Base-by-base conservation (phyloP, 2,329 filamentous ascomycete species). In the Diaporthe helianthi region DNA sequence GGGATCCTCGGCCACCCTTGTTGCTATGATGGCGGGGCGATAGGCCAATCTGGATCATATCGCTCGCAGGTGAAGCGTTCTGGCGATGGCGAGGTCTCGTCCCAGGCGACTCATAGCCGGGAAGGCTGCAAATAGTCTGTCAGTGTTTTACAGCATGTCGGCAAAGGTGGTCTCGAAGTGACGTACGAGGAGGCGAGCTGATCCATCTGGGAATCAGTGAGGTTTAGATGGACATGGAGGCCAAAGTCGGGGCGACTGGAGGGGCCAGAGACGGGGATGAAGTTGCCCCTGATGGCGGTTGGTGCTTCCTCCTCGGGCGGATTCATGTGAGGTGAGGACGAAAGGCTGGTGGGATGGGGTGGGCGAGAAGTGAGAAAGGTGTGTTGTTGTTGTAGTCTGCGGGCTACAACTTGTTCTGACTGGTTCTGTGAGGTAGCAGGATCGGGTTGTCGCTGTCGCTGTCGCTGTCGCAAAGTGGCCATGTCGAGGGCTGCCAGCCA, bases 151-250 rank as follows among this genome's bases (percentile, higher is more conserved):
- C 26, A 12, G 6, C 26, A 47, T 3, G 29, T 19, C 13, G 29
- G 19, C 55, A 13, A 33, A 38, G 12, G 4, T 46, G 41, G 41
- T 22, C n/a, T 13, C 44, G 10, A 49, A 19, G 46, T 10, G 36
- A 64, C 82, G 71, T 78, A 85, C 84, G 79, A 82, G 58, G 82
- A 79, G 4, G 84, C 81, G 52, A 86, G 77, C 69, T 78, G 82
- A 68, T 85, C 81, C 78, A 86, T 81, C 70, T 85, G 83, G 0
- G 79, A 80, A 54, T 85, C 82, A 5, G 83, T 86, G 67, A 86
- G 72, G 71, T 84, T 84, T 73, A 86, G 79, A 29, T 83, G 82
- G 36, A 86, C 80, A 47, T 83, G 80, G 24, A 86, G 76, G 2
- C 80, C 80, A 53, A 82, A 79, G 24, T 80, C 67, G 24, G 80